phyloP scores from a whole-genome alignment of 1,284 basidiomycete species.

The Cystobasidium pallidum region DNA sequence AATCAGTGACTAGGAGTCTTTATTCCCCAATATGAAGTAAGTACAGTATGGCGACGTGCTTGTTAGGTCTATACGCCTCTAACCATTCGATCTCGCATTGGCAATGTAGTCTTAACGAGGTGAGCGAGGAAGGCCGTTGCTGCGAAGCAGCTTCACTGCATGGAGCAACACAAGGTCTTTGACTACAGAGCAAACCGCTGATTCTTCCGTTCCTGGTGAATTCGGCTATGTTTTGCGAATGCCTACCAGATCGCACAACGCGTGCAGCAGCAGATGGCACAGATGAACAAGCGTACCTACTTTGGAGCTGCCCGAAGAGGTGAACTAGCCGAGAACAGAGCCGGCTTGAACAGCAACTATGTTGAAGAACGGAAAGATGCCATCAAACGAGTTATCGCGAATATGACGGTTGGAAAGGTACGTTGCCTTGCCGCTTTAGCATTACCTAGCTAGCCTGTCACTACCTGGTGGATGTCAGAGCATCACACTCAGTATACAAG shows the following conservation, averaged over 20 bases:
- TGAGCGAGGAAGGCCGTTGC: neutral
- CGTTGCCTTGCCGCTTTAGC: neutral
- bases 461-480: neutral
- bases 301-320: constrained; percentile 45
- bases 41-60: no score
- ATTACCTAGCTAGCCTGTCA: neutral
- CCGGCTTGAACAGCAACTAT: constrained; percentile 92
- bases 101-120: constrained; percentile 32
- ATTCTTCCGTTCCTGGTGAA: neutral
- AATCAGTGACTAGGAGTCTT: neutral
- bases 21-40: constrained; percentile 13
- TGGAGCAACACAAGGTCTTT: neutral
- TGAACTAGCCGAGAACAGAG: constrained; percentile 28
- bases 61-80: neutral
- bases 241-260: constrained; percentile 29
- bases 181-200: neutral
- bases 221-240: neutral
- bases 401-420: constrained; percentile 73
- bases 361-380: constrained; percentile 95
- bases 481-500: neutral
- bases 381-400: constrained; percentile 77
- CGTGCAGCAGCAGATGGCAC: constrained; percentile 41
- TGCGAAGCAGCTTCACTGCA: neutral
- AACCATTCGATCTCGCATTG: neutral
- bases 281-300: constrained; percentile 42